Conservation (phyloP, 2,329 filamentous ascomycete genomes). For the Rutstroemia sydowiana region DNA sequence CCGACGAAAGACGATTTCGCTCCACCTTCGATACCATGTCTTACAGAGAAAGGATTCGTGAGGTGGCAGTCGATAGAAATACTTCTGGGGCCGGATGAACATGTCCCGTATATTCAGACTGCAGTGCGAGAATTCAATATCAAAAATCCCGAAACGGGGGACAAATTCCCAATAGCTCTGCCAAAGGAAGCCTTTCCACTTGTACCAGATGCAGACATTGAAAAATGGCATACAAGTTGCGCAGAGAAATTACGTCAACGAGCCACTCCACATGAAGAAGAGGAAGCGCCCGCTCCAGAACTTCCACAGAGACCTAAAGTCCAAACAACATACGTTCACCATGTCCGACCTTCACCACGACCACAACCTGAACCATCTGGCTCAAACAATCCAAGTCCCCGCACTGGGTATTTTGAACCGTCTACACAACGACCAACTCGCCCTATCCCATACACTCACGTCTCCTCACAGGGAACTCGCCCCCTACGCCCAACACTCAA, state of each 20-base stretch:
- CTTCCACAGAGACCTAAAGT: slow-evolving; percentile 26
- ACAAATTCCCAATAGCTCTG: slow-evolving; percentile 54
- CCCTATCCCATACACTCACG: slow-evolving; percentile 19
- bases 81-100: slow-evolving; percentile 78
- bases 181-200: slow-evolving; percentile 60
- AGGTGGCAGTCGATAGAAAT: slow-evolving; percentile 92
- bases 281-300: slow-evolving; percentile 24
- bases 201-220: slow-evolving; percentile 69
- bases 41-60: slow-evolving; percentile 79
- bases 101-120: slow-evolving; percentile 74
- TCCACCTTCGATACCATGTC: slow-evolving; percentile 69
- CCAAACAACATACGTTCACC: slow-evolving; percentile 23
- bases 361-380: not conserved
- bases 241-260: slow-evolving; percentile 62
- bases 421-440: slow-evolving; percentile 9
- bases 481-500: slow-evolving; percentile 25
- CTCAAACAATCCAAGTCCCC: not conserved
- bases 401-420: slow-evolving; percentile 4
- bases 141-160: slow-evolving; percentile 65
- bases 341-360: slow-evolving; percentile 20
- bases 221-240: slow-evolving; percentile 77
- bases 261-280: slow-evolving; percentile 30
- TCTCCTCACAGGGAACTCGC: slow-evolving; percentile 12
- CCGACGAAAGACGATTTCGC: slow-evolving; percentile 63
- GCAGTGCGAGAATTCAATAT: slow-evolving; percentile 73